phyloP scores from a whole-genome alignment of 805 yeast species.

The Ogataea angusta region DNA sequence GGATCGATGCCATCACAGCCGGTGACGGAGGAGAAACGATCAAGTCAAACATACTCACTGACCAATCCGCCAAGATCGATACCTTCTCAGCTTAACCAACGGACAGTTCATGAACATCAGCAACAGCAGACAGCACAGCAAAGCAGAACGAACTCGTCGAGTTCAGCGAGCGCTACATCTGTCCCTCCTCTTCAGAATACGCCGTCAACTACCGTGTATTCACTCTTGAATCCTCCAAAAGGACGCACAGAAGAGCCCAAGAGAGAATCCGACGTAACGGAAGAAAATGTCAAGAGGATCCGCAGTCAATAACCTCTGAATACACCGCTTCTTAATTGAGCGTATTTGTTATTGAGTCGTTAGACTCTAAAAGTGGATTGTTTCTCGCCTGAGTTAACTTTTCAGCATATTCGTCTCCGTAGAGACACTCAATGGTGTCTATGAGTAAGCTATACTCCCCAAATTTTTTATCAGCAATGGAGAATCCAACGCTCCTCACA shows the following conservation, averaged over 20 bases:
- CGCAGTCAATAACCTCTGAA: conserved; percentile 3
- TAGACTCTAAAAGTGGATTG: conserved; percentile 4
- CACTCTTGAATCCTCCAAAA: conserved; percentile 22
- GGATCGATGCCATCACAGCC: conserved; percentile 18
- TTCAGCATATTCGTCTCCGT: conserved; percentile 48
- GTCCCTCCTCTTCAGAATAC: not conserved
- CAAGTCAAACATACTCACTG: conserved; percentile 21
- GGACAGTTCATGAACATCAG: conserved; percentile 10
- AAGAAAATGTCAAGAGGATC: conserved; percentile 6
- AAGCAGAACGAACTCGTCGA: conserved; percentile 15
- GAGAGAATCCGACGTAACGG: conserved; percentile 6
- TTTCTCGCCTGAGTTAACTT: conserved; percentile 38
- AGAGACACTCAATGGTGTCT: conserved; percentile 70
- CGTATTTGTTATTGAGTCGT: not conserved
- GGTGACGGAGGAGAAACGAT: conserved; percentile 19
- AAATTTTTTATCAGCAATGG: conserved; percentile 70
- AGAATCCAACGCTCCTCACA: conserved; percentile 72
- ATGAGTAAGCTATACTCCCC: conserved; percentile 71
- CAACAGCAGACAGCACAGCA: conserved; percentile 4
- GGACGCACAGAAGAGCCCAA: conserved; percentile 2
- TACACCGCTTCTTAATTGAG: not conserved
- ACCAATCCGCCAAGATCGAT: conserved; percentile 30
- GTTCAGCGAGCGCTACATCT: conserved; percentile 10
- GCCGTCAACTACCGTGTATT: conserved; percentile 20
- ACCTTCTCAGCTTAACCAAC: conserved; percentile 17